Evolutionary conservation across 2,329 filamentous ascomycete species (phyloP), one percentile per base, ranked within the genome.

Genomic region (Talaromyces sp.): DNA sequence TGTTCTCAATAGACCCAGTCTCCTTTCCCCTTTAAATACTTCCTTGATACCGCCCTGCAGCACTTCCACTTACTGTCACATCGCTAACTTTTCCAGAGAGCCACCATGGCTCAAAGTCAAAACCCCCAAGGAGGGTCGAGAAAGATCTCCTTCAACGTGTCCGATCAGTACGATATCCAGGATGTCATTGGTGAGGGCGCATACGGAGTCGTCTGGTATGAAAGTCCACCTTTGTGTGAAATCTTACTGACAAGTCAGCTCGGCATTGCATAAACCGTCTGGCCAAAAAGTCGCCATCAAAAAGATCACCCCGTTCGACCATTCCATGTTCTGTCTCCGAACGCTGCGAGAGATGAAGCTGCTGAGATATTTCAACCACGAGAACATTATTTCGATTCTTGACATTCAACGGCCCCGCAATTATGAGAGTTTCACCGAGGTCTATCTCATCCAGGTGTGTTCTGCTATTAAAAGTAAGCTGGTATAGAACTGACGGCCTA

Each of bases 131-230:
- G 79, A 73, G 83, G 84, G 67, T 88, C 85, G 64, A 81, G 95
- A 75, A 99, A 98, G 85, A 99, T 99, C 77, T 98, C 93, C 61
- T 99, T 99, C 88, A 99, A 99, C 74, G 95, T 99, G 65, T 97
- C 93, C 73, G 95, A 99, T 78, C 95, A 99, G 78, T 99, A 99
- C 76, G 95, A 99, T 74, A 99, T 99, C 68, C 93, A 98, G 77
- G 95, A 99, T 88, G 95, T 99, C 55, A 96, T 99, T 63, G 95
- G 95, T 69, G 95, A 99, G 80, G 95, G 95, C 73, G 95, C 95
- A 67, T 99, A 99, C 73, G 95, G 95, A 77, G 93, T 99, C 67
- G 95, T 99, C 68, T 98, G 95, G 93, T 97, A 85, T 47, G n/a
- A 27, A 22, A 19, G 1, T 15, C 10, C 4, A 6, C 32, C 27